These are phyloP conservation scores for Zasmidium citrigriseum DNA, from an alignment of 2,329 filamentous ascomycete genomes.

Conservation along the genomic window DNA sequence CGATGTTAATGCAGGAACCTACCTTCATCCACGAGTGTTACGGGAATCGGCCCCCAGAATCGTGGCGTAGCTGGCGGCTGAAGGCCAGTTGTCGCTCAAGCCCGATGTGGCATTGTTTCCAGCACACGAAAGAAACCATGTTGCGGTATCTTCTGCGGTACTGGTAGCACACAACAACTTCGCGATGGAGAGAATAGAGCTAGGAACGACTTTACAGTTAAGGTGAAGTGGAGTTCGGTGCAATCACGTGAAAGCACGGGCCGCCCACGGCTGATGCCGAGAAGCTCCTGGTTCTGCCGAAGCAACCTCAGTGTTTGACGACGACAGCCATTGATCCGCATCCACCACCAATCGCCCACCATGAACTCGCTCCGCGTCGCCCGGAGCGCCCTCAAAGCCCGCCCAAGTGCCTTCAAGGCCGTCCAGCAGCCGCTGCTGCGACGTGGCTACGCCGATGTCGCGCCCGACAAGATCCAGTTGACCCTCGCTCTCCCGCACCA, in stretches of 20 bases:
- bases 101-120: too few species aligned
- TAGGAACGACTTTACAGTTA: too few species aligned
- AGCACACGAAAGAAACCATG: too few species aligned
- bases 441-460: constrained; percentile 75
- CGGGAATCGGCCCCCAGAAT: too few species aligned
- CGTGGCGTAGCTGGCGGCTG: too few species aligned
- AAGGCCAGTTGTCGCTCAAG: too few species aligned
- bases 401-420: constrained; percentile 73
- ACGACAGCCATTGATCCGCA: neutral
- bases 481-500: constrained; percentile 96
- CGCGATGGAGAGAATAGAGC: too few species aligned
- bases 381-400: constrained; percentile 83
- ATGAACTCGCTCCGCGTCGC: constrained; percentile 97
- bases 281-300: constrained; percentile 2
- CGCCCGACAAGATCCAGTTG: constrained; percentile 78
- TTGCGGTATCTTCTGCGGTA: too few species aligned
- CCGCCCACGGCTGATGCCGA: neutral
- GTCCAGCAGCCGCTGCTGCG: constrained; percentile 70
- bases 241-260: neutral
- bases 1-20: too few species aligned
- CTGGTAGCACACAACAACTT: too few species aligned
- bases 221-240: neutral
- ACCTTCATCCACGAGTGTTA: too few species aligned
- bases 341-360: constrained; percentile 39
- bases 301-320: neutral